A percentile compares a stretch with the other conserved stretches of the same genome.
phyloP scores from a whole-genome alignment of 768 basidiomycete genomes.

The Trametes villosa region DNA sequence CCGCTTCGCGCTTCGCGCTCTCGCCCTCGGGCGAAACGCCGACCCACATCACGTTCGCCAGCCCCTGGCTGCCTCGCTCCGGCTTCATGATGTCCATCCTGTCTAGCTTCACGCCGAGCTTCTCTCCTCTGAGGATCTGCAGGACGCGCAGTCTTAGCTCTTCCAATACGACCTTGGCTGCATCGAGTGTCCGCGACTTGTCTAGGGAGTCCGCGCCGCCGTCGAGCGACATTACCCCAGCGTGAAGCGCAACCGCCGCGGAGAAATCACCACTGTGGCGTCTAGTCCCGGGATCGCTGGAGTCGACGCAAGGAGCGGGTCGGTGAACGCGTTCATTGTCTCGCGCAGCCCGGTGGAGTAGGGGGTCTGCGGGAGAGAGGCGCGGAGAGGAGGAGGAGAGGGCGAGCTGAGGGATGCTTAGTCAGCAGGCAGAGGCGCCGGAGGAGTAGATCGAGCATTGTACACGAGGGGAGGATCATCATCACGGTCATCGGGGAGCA shows the following conservation, averaged over 20 bases:
- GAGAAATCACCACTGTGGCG: conserved; percentile 56
- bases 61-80: conserved; percentile 38
- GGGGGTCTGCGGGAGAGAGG: too few relatives aligned
- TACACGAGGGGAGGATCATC: too few relatives aligned
- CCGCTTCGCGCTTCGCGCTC: conserved; percentile 32
- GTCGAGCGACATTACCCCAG: conserved; percentile 69
- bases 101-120: conserved; percentile 48
- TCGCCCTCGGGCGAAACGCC: conserved; percentile 47
- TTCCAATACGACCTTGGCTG: conserved; percentile 32
- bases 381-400: too few relatives aligned
- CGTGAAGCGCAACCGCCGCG: conserved; percentile 69
- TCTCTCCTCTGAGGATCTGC: conserved; percentile 40
- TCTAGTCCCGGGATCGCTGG: conserved; percentile 59
- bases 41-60: conserved; percentile 61
- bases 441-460: too few relatives aligned
- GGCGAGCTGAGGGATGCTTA: too few relatives aligned
- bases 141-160: conserved; percentile 42
- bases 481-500: too few relatives aligned
- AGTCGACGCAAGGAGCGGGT: conserved; percentile 32
- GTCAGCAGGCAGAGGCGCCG: too few relatives aligned
- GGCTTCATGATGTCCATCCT: conserved; percentile 55
- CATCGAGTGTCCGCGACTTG: conserved; percentile 22
- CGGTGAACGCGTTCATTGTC: conserved; percentile 32
- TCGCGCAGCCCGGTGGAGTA: conserved; percentile 34
- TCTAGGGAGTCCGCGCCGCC: not conserved